Conservation (phyloP, 768 basidiomycete species). For the Chiua virens region DNA sequence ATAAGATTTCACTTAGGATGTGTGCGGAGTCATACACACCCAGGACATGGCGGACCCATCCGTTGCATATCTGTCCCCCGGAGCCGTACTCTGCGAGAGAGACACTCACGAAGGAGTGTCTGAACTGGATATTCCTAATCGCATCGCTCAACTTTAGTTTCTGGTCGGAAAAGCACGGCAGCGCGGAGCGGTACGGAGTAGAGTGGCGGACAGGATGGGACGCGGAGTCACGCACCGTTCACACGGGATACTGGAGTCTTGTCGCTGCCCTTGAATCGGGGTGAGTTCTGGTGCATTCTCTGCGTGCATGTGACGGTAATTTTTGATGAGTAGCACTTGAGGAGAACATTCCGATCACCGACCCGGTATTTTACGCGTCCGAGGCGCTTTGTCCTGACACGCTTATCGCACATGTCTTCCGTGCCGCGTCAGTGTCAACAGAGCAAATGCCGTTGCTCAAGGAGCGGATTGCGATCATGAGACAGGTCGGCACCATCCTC, state of each 20-base stretch:
- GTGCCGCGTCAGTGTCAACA: conserved; percentile 50
- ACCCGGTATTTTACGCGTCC: conserved; percentile 78
- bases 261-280: conserved; percentile 82
- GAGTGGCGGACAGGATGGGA: conserved; percentile 75
- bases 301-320: neutral
- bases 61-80: conserved; percentile 70
- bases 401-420: conserved; percentile 68
- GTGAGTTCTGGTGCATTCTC: conserved; percentile 36
- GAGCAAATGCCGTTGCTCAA: conserved; percentile 70
- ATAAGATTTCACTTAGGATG: conserved; percentile 62
- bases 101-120: conserved; percentile 52
- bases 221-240: conserved; percentile 47
- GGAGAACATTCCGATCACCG: conserved; percentile 72
- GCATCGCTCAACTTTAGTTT: conserved; percentile 87
- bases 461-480: conserved; percentile 74
- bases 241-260: conserved; percentile 87
- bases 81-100: conserved; percentile 57
- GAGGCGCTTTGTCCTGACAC: conserved; percentile 67
- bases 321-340: conserved; percentile 57
- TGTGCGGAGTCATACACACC: conserved; percentile 68
- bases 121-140: conserved; percentile 89
- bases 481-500: conserved; percentile 73
- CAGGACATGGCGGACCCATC: conserved; percentile 69
- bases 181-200: conserved; percentile 66
- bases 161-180: conserved; percentile 74